Percentiles rank a stretch among this genome's conserved stretches.
Conservation (phyloP, 2,329 filamentous ascomycete genomes). For the Chaetomium sp. region DNA sequence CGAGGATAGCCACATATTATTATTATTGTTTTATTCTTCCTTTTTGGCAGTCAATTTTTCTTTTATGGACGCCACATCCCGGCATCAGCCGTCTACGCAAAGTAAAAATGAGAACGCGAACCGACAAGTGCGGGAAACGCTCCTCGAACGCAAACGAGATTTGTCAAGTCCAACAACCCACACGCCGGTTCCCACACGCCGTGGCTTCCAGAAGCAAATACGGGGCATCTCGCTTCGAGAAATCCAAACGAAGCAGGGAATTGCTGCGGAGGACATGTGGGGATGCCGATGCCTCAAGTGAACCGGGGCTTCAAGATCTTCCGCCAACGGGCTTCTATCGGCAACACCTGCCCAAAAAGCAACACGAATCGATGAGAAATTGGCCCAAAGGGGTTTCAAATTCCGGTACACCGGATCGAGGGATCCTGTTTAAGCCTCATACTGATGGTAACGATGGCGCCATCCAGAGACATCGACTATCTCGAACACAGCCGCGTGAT, state of each 20-base stretch:
- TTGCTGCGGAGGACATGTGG: neutral
- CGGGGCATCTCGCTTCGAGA: neutral
- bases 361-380: neutral
- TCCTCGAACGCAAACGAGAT: constrained; percentile 20
- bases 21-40: neutral
- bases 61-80: neutral
- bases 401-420: neutral
- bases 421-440: neutral
- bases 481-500: neutral
- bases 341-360: neutral
- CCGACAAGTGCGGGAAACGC: neutral
- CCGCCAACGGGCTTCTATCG: neutral
- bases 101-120: neutral
- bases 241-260: neutral
- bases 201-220: neutral
- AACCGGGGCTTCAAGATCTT: neutral
- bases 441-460: neutral
- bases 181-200: neutral
- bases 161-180: neutral
- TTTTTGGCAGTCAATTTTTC: neutral
- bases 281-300: neutral
- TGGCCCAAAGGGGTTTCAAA: neutral
- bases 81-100: neutral
- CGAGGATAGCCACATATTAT: neutral
- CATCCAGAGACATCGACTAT: neutral